Evolutionary conservation across 352 stramenopile genomes (phyloP).

Genomic region (Phytophthora rubi): DNA sequence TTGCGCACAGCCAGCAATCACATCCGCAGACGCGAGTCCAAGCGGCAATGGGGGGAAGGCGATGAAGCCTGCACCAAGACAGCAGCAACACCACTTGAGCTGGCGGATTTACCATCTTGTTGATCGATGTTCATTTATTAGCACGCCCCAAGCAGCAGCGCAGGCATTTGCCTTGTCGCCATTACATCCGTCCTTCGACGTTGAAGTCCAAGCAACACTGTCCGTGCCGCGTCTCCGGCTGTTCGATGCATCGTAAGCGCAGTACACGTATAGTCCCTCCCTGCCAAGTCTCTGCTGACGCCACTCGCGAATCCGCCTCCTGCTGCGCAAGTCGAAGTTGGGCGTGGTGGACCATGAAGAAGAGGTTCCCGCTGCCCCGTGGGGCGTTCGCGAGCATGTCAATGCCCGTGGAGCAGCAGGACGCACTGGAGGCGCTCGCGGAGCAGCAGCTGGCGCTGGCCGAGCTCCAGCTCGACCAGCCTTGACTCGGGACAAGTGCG

Average conservation of each 20-base stretch:
- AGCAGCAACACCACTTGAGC: not conserved
- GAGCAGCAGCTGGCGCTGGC: slow-evolving; percentile 35
- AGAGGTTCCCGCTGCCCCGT: slow-evolving; percentile 36
- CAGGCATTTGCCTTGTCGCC: not conserved
- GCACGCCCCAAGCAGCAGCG: not conserved
- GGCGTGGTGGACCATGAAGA: slow-evolving; percentile 13
- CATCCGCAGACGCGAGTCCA: not conserved
- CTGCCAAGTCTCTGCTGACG: slow-evolving; percentile 14
- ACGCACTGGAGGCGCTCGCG: slow-evolving; percentile 34
- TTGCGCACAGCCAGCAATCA: slow-evolving; percentile 29
- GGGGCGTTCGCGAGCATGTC: slow-evolving; percentile 38
- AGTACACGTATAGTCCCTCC: not conserved
- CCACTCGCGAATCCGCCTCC: slow-evolving; percentile 21
- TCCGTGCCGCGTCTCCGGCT: slow-evolving; percentile 17
- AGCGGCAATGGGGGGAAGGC: slow-evolving; percentile 1
- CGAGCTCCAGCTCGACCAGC: slow-evolving; percentile 42
- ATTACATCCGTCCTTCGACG: slow-evolving; percentile 6
- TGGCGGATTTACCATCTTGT: not conserved
- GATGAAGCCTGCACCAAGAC: not conserved
- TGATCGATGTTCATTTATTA: too few relatives aligned
- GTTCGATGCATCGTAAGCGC: not conserved
- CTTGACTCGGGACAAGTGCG: slow-evolving; percentile 18
- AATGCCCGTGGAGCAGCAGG: slow-evolving; percentile 32
- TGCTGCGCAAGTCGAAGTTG: slow-evolving; percentile 7
- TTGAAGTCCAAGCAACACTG: slow-evolving; percentile 5